Evolutionary conservation across 1,139 yeast species (phyloP).

Genomic region (Schwanniomyces etchellsii): DNA sequence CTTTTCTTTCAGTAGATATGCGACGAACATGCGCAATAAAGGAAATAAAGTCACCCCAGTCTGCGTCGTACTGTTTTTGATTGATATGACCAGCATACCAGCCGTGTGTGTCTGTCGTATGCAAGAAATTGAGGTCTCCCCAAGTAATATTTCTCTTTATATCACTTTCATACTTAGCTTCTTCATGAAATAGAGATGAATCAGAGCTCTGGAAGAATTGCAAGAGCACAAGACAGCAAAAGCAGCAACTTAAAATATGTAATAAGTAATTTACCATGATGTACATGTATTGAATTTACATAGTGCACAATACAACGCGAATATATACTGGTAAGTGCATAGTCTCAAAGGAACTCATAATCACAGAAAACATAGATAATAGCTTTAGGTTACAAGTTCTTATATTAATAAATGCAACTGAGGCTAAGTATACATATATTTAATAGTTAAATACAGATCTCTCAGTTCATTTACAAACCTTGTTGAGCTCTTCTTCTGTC

Average conservation of each 20-base stretch:
- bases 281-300: no score
- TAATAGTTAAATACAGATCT: conserved; percentile 1
- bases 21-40: conserved; percentile 49
- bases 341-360: no score
- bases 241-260: background rate
- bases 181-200: no score
- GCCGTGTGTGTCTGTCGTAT: conserved; percentile 94
- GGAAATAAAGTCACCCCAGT: conserved; percentile 90
- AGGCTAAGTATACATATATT: conserved; percentile 1
- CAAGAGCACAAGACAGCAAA: background rate
- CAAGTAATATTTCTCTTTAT: conserved; percentile 44
- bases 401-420: conserved; percentile 7
- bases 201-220: background rate
- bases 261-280: no score
- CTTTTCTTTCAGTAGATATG: conserved; percentile 38
- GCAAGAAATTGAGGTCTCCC: conserved; percentile 76
- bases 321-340: no score
- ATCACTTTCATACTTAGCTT: background rate
- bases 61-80: conserved; percentile 71
- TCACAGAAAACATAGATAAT: no score
- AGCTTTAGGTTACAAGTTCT: no score
- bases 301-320: no score
- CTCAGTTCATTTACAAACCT: conserved; percentile 26
- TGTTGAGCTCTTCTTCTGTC: conserved; percentile 92
- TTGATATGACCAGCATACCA: conserved; percentile 88